Base-by-base conservation (phyloP, 257 asterid genomes). In the Solanum microdontum region DNA sequence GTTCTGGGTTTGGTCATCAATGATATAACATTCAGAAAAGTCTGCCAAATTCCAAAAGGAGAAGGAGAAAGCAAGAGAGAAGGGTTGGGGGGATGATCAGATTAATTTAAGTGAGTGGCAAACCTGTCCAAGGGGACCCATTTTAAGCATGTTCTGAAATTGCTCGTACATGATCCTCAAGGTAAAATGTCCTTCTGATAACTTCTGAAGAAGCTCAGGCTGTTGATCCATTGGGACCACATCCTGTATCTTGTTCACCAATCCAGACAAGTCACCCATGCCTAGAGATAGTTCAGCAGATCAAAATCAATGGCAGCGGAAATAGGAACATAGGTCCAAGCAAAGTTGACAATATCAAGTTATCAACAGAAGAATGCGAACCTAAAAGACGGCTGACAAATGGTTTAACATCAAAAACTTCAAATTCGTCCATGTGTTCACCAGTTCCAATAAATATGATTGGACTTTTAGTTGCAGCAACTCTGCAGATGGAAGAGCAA, bases 191-290 rank as follows among this genome's bases (percentile, higher is more conserved):
- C 99, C 99, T 91, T 97, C 98, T 8, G 98, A 92, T 83, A 97
- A 96, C 95, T 97, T 97, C 91, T 96, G 98, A 87, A 95, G 96
- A 88, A 97, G 99, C 93, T 97, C 99, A n/a, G 98, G 98, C 90
- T 97, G 99, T 91, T 97, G 99, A 87, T 97, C 99, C 98, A 94
- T 95, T 0, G 99, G 99, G 87, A 97, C 99, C 84, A 94, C 98
- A 89, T 97, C 98, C 45, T 96, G 99, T 87, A 97, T 94, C 92
- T 96, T 97, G 93, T 97, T 98, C 98, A 97, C 92, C 92, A 97
- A 96, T 60, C 99, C 99, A 87, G 99, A 94, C 99, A 93, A 95
- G 91, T 97, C 99, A 89, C 99, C 99, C 98, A 94, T 94, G 58
- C 99, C 99, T 96, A 72, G 66, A 87, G 84, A 77, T 80, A 30